A percentile compares a stretch with the other conserved stretches of the same genome.
These are phyloP conservation scores for Sistotremastrum suecicum DNA, from an alignment of 768 basidiomycete species.

Conservation along the genomic window DNA sequence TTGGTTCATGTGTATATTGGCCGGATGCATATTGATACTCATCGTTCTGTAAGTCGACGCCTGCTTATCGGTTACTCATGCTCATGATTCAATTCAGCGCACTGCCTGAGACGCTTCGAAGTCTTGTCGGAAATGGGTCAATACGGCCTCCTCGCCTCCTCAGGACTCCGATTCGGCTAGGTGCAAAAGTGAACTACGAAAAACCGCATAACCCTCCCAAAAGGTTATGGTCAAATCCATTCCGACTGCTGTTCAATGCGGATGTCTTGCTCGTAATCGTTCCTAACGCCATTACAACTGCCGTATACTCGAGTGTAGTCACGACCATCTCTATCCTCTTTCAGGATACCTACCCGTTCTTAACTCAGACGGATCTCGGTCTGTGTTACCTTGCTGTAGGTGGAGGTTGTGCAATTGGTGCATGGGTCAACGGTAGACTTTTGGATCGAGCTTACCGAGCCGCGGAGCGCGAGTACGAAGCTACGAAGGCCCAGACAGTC, in stretches of 20 bases:
- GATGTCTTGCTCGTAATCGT: slow-evolving; percentile 42
- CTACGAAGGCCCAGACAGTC: background rate
- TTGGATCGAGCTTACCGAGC: slow-evolving; percentile 52
- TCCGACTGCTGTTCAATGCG: slow-evolving; percentile 37
- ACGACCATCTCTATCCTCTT: slow-evolving; percentile 53
- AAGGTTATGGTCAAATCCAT: slow-evolving; percentile 36
- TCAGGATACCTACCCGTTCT: slow-evolving; percentile 37
- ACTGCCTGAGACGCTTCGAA: slow-evolving; percentile 30
- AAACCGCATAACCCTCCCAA: slow-evolving; percentile 6
- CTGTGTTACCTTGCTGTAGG: slow-evolving; percentile 70
- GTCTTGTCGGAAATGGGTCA: slow-evolving; percentile 31
- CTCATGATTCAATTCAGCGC: slow-evolving; percentile 12
- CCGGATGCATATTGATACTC: slow-evolving; percentile 29
- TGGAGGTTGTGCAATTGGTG: slow-evolving; percentile 52
- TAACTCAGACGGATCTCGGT: slow-evolving; percentile 55
- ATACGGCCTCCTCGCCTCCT: slow-evolving; percentile 17
- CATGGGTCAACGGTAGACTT: slow-evolving; percentile 41
- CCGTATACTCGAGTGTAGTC: slow-evolving; percentile 45
- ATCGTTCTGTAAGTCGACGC: slow-evolving; percentile 32
- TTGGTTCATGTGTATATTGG: slow-evolving; percentile 43
- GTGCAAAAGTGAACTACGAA: too few relatives aligned
- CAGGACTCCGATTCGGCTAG: slow-evolving; percentile 15
- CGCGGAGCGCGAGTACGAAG: slow-evolving; percentile 6
- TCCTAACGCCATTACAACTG: slow-evolving; percentile 38
- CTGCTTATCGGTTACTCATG: too few relatives aligned